Evolutionary conservation across 805 yeast species (phyloP), one percentile per base, ranked within the genome.

Genomic region (Suhomyces sp.): DNA sequence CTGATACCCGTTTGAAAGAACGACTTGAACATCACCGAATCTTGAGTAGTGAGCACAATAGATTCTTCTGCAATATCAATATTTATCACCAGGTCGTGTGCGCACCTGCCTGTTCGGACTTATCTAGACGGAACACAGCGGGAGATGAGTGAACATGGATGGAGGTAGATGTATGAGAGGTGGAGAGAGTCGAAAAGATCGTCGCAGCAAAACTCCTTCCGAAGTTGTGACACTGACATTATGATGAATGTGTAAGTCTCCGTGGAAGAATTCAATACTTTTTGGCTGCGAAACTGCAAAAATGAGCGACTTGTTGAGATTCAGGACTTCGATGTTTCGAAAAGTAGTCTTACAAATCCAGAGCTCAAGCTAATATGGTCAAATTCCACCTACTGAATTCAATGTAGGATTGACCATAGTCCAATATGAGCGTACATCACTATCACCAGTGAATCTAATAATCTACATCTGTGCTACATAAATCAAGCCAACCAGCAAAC

Each of bases 1-100:
- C 84, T 80, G 46, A 86, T 86, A 0, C 90, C 90, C 5, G 83
- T 59, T 35, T 77, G 75, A 59, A 79, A 80, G 52, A 79, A 76
- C 7, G 80, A 76, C 53, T 73, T 79, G 61, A 82, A 81, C 86
- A 82, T 82, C 41, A 19, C 41, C 6, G 41, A 17, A 8, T 37
- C n/a, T 17, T 37, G 22, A 37, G 17, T 31, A 31, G 17, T 13
- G 17, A 13, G 17, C 35, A 12, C n/a, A 13, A 0, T 1, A 31
- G 35, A n/a, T 8, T 37, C 41, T 4, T 13, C 22, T 13, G 29
- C 21, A 13, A 43, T 22, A 19, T 21, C 8, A 29, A 43, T 43
- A 10, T n/a, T 24, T 12, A 13, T 37, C 6, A 21, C 7, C 27
- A 13, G 29, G 45, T 21, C 29, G 45, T 43, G 29, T 43, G 45